Evolutionary conservation across 2,329 filamentous ascomycete species (phyloP).

Genomic region (Penicillium sp.): DNA sequence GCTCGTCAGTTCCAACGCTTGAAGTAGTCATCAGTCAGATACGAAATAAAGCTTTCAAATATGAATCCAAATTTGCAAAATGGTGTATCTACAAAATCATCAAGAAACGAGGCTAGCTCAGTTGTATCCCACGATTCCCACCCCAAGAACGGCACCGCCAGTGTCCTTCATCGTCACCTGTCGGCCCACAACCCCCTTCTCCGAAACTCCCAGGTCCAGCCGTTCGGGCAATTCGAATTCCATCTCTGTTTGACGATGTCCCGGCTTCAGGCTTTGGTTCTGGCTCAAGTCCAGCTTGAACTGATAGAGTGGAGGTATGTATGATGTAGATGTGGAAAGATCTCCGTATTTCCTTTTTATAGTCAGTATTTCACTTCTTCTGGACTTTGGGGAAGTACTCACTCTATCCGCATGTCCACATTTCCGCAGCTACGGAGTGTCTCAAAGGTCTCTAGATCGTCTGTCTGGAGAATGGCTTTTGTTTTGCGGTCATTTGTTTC

Average conservation of each 20-base stretch:
- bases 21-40: neutral
- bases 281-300: slow-evolving; percentile 24
- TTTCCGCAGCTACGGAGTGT: slow-evolving; percentile 17
- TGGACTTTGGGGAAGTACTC: slow-evolving; percentile 2
- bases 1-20: neutral
- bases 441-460: slow-evolving; percentile 21
- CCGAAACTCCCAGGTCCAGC: slow-evolving; percentile 34
- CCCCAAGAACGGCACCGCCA: slow-evolving; percentile 23
- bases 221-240: slow-evolving; percentile 29
- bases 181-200: slow-evolving; percentile 33
- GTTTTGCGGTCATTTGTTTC: slow-evolving; percentile 11
- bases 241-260: slow-evolving; percentile 10
- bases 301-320: slow-evolving; percentile 22
- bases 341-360: slow-evolving; percentile 20
- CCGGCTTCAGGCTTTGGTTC: neutral
- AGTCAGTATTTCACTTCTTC: neutral
- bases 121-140: slow-evolving; percentile 35
- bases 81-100: neutral
- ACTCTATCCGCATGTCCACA: slow-evolving; percentile 35
- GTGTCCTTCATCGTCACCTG: slow-evolving; percentile 28
- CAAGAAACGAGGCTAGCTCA: slow-evolving; percentile 8
- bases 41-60: slow-evolving; percentile 3
- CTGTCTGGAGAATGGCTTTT: slow-evolving; percentile 27
- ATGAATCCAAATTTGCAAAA: neutral
- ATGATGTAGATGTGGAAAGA: slow-evolving; percentile 16